Conservation (phyloP, 768 basidiomycete species). For the Tricholoma hemisulphureum region DNA sequence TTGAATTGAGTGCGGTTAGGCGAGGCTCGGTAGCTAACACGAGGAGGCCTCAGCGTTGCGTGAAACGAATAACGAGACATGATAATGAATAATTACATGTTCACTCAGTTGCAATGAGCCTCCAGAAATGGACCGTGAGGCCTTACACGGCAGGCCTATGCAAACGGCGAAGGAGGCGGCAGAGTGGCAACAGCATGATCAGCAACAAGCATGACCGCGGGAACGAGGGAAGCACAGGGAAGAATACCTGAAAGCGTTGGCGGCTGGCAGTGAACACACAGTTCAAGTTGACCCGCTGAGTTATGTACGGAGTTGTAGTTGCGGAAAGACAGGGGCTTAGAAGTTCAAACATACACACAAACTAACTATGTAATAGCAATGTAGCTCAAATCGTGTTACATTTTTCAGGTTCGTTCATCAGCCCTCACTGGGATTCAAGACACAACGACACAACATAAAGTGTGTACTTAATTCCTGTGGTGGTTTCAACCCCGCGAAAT, state of each 20-base stretch:
- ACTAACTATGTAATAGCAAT: too few relatives aligned
- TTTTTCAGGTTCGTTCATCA: too few relatives aligned
- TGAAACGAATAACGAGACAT: conserved; percentile 15
- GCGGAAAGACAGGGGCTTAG: too few relatives aligned
- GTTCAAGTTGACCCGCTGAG: too few relatives aligned
- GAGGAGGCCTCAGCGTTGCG: conserved; percentile 11
- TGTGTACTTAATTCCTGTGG: too few relatives aligned
- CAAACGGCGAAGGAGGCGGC: conserved; percentile 1
- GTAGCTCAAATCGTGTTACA: too few relatives aligned
- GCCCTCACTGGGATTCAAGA: too few relatives aligned
- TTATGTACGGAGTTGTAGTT: too few relatives aligned
- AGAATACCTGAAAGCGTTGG: conserved; percentile 1
- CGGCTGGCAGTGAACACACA: too few relatives aligned
- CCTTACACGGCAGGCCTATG: conserved; percentile 2
- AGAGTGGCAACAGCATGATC: conserved; percentile 4
- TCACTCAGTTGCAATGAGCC: conserved; percentile 7
- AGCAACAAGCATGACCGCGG: conserved; percentile 7
- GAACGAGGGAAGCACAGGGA: conserved; percentile 11
- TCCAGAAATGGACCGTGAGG: conserved; percentile 7
- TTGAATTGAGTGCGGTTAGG: background rate
- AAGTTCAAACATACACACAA: too few relatives aligned
- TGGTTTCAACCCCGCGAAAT: too few relatives aligned
- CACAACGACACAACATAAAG: too few relatives aligned
- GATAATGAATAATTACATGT: conserved; percentile 8
- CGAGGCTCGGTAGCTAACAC: conserved; percentile 20